phyloP scores from a whole-genome alignment of 352 stramenopile species.

The Pythium folliculosum region DNA sequence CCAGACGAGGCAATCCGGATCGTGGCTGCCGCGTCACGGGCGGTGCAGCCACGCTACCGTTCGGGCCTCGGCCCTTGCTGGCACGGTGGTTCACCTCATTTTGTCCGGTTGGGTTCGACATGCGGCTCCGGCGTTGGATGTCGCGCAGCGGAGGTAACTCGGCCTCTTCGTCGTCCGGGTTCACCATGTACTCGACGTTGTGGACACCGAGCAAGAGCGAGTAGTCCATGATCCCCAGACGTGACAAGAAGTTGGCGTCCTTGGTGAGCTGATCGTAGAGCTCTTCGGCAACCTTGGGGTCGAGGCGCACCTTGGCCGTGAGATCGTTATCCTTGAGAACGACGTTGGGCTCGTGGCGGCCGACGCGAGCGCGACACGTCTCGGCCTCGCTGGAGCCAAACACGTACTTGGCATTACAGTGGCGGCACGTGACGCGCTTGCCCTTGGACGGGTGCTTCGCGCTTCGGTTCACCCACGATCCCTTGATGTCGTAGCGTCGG shows the following conservation, averaged over 20 bases:
- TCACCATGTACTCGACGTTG: conserved; percentile 88
- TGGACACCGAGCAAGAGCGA: conserved; percentile 89
- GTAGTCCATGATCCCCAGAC: conserved; percentile 92
- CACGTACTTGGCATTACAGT: conserved; percentile 89
- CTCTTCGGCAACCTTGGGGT: conserved; percentile 73
- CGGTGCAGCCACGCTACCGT: neutral
- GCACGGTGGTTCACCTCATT: conserved; percentile 42
- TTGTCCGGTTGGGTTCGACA: conserved; percentile 16
- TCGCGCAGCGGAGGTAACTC: conserved; percentile 24
- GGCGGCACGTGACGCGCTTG: conserved; percentile 81
- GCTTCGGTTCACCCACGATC: conserved; percentile 87
- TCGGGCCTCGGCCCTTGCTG: conserved; percentile 20
- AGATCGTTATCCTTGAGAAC: conserved; percentile 90
- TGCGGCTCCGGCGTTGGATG: conserved; percentile 24
- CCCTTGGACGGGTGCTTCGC: conserved; percentile 86
- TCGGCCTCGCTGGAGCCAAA: conserved; percentile 82
- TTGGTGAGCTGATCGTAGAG: conserved; percentile 85
- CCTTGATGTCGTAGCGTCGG: conserved; percentile 88
- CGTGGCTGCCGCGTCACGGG: conserved; percentile 29
- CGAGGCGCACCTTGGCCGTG: conserved; percentile 78
- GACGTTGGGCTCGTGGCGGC: conserved; percentile 83
- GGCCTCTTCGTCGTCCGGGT: conserved; percentile 51
- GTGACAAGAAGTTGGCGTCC: conserved; percentile 85
- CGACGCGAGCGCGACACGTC: conserved; percentile 71
- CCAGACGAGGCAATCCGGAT: conserved; percentile 49